Evolutionary conservation across 345 rosid species (phyloP), one percentile per base, ranked within the genome.

Genomic region (Eucalyptus marginata): DNA sequence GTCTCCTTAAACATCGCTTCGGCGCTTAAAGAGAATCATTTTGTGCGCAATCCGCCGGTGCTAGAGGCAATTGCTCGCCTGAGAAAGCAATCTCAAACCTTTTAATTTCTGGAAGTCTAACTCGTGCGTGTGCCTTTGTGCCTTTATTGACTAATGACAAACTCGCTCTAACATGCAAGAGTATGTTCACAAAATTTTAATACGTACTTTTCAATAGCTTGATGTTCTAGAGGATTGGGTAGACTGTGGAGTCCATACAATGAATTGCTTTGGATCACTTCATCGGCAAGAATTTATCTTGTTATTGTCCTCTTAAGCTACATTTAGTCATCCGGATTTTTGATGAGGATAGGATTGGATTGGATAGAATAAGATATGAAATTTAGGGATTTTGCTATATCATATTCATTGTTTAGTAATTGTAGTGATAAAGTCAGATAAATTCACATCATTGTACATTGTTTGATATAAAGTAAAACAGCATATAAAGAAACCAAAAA

Each of bases 321-420:
- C 56, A 52, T 52, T 52, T 52, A 52, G 10, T 52, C 58, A 0
- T 18, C 10, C 0, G 1, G 1, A 52, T 52, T 52, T 52, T 52
- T 52, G 0, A 52, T 52, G 4, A 52, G 4, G 1, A 52, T 52
- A 7, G 0, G 1, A 52, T 18, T 52, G 24, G 9, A 52, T 0
- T 3, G 56, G 2, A 52, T 52, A 18, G 4, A 52, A 52, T 52
- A 52, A 52, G 0, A 52, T 52, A 18, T 52, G 24, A 52, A 7
- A 52, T 52, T 0, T 52, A 18, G 1, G 1, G 7, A 18, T 52
- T 52, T 52, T 52, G 4, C 0, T 52, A 18, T 52, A 18, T 18
- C 24, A 52, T 52, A 52, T 52, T 52, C 58, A 52, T 2, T 7
- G 10, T 52, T 52, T 52, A 18, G 4, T 52, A 52, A 52, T 18